Percentiles rank a stretch among this genome's conserved stretches.
These are phyloP conservation scores for Saccharomyces hybrid DNA, from an alignment of 1,139 yeast species.

Conservation along the genomic window DNA sequence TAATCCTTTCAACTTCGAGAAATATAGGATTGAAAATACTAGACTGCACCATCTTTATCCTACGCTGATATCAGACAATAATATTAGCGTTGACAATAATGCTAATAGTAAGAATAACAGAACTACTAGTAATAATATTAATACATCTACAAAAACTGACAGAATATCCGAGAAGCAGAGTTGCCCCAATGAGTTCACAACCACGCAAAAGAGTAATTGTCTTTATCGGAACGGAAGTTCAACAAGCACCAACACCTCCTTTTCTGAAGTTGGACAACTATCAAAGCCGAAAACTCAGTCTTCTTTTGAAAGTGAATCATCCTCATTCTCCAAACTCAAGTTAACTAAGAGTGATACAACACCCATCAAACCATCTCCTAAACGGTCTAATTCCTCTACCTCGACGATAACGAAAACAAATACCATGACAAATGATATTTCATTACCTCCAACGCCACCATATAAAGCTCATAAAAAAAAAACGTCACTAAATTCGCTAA, in stretches of 20 bases:
- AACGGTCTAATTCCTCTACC: constrained; percentile 2
- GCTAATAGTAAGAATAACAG: not conserved
- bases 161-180: not conserved
- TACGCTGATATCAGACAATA: not conserved
- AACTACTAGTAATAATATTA: not conserved
- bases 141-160: not conserved
- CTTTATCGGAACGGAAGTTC: constrained; percentile 3
- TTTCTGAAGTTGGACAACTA: constrained; percentile 8
- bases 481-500: constrained; percentile 26
- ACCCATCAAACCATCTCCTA: not conserved
- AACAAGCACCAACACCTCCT: constrained; percentile 3
- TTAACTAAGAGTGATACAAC: constrained; percentile 2
- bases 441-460: constrained; percentile 10
- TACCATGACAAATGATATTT: constrained; percentile 1
- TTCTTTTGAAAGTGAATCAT: constrained; percentile 9
- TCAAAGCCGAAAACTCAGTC: constrained; percentile 15
- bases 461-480: constrained; percentile 24
- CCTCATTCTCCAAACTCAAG: constrained; percentile 3
- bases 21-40: constrained; percentile 4
- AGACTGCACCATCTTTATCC: constrained; percentile 2
- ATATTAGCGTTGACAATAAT: not conserved
- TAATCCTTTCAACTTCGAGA: constrained; percentile 2
- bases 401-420: constrained; percentile 1
- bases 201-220: not conserved
- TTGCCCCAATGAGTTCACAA: not conserved